These are phyloP conservation scores for Penicillium sp. DNA, from an alignment of 2,329 filamentous ascomycete species.

Conservation along the genomic window DNA sequence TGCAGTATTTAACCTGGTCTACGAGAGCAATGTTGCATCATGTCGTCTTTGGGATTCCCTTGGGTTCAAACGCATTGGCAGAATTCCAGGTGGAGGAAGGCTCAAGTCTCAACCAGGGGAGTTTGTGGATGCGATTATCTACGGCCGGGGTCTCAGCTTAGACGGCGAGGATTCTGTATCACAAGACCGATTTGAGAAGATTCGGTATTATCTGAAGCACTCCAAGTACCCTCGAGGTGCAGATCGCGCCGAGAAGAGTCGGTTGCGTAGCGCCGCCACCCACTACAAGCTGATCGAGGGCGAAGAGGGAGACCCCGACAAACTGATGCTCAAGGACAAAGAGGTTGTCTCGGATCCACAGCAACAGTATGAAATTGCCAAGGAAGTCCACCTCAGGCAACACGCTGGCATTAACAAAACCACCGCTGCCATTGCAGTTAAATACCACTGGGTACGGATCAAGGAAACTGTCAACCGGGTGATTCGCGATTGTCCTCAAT, in stretches of 20 bases:
- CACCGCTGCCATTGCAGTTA: conserved; percentile 87
- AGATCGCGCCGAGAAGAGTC: conserved; percentile 92
- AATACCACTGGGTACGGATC: conserved; percentile 96
- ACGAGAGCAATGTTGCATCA: conserved; percentile 88
- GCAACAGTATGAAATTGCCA: conserved; percentile 86
- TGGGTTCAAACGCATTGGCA: conserved; percentile 88
- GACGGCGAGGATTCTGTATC: conserved; percentile 81
- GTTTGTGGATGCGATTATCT: conserved; percentile 74
- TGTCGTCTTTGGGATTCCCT: conserved; percentile 90
- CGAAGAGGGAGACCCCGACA: conserved; percentile 58
- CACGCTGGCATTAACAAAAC: conserved; percentile 99
- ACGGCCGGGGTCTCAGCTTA: conserved; percentile 62
- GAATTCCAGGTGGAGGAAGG: conserved; percentile 71
- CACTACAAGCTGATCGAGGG: conserved; percentile 79
- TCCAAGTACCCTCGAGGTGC: conserved; percentile 90
- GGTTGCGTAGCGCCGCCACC: conserved; percentile 86
- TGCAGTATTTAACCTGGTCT: conserved; percentile 91
- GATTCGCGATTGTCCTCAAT: conserved; percentile 86
- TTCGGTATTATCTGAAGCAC: conserved; percentile 94
- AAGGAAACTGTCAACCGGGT: conserved; percentile 96
- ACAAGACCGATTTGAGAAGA: conserved; percentile 98
- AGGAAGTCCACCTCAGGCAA: conserved; percentile 68
- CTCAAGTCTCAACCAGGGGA: conserved; percentile 68
- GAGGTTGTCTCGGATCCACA: conserved; percentile 91
- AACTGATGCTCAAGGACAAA: conserved; percentile 95